Evolutionary conservation across 805 yeast species (phyloP).

Genomic region (Saturnispora saitoi): DNA sequence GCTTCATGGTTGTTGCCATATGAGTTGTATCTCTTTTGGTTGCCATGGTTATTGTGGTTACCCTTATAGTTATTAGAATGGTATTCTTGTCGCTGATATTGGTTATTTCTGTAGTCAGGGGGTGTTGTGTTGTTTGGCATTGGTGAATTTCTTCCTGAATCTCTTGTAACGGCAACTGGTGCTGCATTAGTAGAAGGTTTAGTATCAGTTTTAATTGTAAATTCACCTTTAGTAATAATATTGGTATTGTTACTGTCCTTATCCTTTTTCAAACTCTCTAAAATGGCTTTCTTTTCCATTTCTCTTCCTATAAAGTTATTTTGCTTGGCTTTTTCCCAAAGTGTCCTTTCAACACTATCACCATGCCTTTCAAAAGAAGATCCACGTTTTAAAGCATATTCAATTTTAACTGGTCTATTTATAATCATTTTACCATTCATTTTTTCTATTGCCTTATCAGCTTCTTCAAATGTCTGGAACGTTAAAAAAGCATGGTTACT

Average conservation of each 20-base stretch:
- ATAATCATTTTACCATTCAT: slow-evolving; percentile 63
- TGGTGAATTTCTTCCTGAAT: neutral
- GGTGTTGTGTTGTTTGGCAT: neutral
- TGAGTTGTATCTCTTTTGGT: neutral
- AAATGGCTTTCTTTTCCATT: neutral
- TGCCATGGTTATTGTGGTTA: neutral
- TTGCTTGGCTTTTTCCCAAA: slow-evolving; percentile 37
- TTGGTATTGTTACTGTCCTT: neutral
- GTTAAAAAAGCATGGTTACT: slow-evolving; percentile 59
- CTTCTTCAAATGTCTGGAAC: slow-evolving; percentile 52
- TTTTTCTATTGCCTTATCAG: slow-evolving; percentile 63
- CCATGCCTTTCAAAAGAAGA: slow-evolving; percentile 58
- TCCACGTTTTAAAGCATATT: slow-evolving; percentile 65
- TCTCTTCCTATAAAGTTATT: slow-evolving; percentile 16
- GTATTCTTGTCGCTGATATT: neutral
- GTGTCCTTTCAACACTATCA: slow-evolving; percentile 62
- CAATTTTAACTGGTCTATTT: slow-evolving; percentile 52
- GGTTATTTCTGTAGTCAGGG: neutral
- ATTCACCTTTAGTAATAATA: neutral
- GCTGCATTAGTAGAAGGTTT: neutral
- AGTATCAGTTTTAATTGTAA: neutral
- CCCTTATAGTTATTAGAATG: neutral
- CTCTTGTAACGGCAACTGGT: neutral
- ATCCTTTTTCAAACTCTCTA: slow-evolving; percentile 1
- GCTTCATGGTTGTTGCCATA: neutral